Evolutionary conservation across 169 alveolate genomes (phyloP).

Genomic region (Plasmodium coatneyi): DNA sequence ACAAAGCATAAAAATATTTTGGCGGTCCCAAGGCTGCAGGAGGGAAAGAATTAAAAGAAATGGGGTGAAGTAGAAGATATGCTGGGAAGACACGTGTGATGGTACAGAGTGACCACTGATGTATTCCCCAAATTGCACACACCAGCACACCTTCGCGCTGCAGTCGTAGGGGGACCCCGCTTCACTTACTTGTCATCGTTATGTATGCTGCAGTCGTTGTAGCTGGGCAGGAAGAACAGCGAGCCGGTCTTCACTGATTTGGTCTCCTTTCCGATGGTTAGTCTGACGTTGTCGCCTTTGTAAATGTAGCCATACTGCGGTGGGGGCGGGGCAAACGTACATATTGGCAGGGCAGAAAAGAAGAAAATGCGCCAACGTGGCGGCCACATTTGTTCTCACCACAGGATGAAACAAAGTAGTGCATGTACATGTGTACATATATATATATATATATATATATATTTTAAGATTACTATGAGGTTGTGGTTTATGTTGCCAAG

Average conservation of each 20-base stretch:
- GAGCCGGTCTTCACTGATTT: constrained; percentile 58
- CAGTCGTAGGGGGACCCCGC: neutral
- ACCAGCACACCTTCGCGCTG: neutral
- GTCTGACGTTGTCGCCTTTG: constrained; percentile 72
- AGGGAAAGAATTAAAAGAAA: neutral
- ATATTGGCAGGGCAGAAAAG: neutral
- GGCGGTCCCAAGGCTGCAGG: constrained; percentile 66
- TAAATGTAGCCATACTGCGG: constrained; percentile 65
- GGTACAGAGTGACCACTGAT: neutral
- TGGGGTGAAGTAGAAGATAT: neutral
- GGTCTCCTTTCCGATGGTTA: constrained; percentile 62
- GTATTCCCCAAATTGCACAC: neutral
- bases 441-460: neutral
- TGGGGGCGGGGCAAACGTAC: neutral
- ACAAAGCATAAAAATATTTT: constrained; percentile 66
- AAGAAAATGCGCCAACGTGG: neutral
- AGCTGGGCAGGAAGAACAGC: constrained; percentile 63
- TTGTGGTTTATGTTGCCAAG: constrained; percentile 58
- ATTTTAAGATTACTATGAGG: constrained; percentile 23
- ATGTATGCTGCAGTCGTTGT: constrained; percentile 56
- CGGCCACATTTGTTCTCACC: neutral
- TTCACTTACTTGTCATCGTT: constrained; percentile 53
- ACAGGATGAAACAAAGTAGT: neutral
- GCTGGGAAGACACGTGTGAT: neutral
- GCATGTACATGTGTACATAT: neutral